Conservation (phyloP, 192 early-diverging fungal genomes). For the Coemansia sp. region DNA sequence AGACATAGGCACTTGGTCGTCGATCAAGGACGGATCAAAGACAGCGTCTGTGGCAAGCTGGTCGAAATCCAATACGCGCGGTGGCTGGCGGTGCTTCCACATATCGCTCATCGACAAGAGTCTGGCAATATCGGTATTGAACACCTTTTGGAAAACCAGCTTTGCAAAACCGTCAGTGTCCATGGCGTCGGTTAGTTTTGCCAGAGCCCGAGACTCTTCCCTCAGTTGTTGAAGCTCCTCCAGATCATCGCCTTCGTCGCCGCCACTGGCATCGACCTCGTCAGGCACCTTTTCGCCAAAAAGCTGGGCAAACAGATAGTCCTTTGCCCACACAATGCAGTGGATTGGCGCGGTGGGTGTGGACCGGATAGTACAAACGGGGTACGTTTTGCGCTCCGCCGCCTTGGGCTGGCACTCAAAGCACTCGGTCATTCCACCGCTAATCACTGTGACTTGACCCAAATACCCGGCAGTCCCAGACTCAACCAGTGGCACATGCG, state of each 20-base stretch:
- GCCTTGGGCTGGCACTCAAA: slow-evolving; percentile 92
- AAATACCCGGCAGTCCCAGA: slow-evolving; percentile 93
- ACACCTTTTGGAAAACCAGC: slow-evolving; percentile 78
- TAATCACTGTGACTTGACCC: slow-evolving; percentile 88
- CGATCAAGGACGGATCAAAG: slow-evolving; percentile 39
- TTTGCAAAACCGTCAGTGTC: slow-evolving; percentile 61
- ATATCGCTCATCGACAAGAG: slow-evolving; percentile 83
- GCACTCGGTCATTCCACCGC: slow-evolving; percentile 77
- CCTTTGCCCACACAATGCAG: slow-evolving; percentile 99
- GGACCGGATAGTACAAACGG: slow-evolving; percentile 96
- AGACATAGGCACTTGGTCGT: slow-evolving; percentile 70
- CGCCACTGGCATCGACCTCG: slow-evolving; percentile 44
- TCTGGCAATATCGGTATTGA: slow-evolving; percentile 73
- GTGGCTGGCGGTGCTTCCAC: slow-evolving; percentile 76
- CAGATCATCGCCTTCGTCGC: slow-evolving; percentile 51
- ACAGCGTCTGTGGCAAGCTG: slow-evolving; percentile 20
- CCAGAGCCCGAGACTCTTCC: slow-evolving; percentile 71
- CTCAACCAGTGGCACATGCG: slow-evolving; percentile 89
- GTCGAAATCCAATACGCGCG: slow-evolving; percentile 66
- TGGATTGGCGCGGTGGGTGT: slow-evolving; percentile 95
- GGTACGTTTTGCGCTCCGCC: slow-evolving; percentile 78
- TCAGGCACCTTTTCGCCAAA: slow-evolving; percentile 62
- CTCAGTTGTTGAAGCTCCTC: slow-evolving; percentile 75
- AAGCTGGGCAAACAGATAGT: slow-evolving; percentile 81
- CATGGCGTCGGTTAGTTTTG: slow-evolving; percentile 62